phyloP scores from a whole-genome alignment of 768 basidiomycete species.

The Mycena rebaudengoi region DNA sequence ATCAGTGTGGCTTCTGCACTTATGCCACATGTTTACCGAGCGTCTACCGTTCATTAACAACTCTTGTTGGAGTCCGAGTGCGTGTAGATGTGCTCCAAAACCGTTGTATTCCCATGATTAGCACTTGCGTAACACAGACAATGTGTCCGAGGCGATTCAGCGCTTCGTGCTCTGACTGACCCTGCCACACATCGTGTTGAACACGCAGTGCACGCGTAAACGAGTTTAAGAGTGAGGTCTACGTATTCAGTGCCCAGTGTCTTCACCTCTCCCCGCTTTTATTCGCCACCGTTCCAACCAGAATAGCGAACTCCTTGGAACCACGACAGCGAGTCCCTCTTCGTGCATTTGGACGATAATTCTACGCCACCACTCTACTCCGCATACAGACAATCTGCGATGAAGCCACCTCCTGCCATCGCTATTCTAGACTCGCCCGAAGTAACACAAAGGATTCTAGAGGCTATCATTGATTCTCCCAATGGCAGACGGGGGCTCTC shows the following conservation, averaged over 20 bases:
- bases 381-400: conserved; percentile 55
- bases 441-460: conserved; percentile 48
- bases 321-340: conserved; percentile 32
- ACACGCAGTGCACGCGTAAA: conserved; percentile 22
- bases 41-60: conserved; percentile 14
- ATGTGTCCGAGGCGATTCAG: conserved; percentile 12
- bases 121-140: conserved; percentile 11
- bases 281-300: conserved; percentile 43
- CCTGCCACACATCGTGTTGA: conserved; percentile 17
- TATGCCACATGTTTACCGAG: conserved; percentile 18
- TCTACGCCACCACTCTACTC: no score
- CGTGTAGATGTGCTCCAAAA: conserved; percentile 7
- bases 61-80: conserved; percentile 6
- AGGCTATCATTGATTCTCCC: conserved; percentile 62
- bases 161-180: conserved; percentile 15
- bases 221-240: conserved; percentile 22
- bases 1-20: conserved; percentile 8
- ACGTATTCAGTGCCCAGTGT: conserved; percentile 25
- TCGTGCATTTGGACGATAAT: no score
- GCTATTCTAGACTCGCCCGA: conserved; percentile 49
- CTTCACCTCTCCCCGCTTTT: conserved; percentile 30
- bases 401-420: conserved; percentile 54
- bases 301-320: conserved; percentile 42
- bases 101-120: conserved; percentile 12
- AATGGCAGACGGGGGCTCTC: conserved; percentile 74